Evolutionary conservation across 75 land plant species (phyloP).

Genomic region (Adiantum capillusveneris): DNA sequence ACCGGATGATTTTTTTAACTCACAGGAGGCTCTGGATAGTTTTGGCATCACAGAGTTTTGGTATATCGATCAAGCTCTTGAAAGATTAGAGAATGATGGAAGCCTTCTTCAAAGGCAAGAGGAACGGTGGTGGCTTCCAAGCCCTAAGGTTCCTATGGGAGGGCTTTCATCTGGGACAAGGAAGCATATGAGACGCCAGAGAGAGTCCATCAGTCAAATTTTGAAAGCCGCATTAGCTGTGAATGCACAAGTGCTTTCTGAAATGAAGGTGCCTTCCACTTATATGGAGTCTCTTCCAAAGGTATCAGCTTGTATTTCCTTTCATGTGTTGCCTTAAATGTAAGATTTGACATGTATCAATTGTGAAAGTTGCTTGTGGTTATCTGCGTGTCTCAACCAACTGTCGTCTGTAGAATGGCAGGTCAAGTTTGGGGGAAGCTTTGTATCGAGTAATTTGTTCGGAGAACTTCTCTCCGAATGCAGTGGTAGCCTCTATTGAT

Average conservation of each 20-base stretch:
- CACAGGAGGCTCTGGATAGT: conserved; percentile 39
- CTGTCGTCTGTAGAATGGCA: conserved; percentile 52
- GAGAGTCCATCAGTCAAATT: conserved; percentile 71
- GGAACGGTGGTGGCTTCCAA: conserved; percentile 82
- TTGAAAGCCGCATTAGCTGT: conserved; percentile 90
- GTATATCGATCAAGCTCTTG: conserved; percentile 12
- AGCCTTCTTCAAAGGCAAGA: too few species aligned
- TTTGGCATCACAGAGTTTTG: conserved; percentile 38
- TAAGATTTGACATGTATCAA: too few species aligned
- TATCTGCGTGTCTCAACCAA: too few species aligned
- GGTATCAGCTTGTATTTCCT: conserved; percentile 31
- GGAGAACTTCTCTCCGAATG: conserved; percentile 63
- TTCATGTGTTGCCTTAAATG: too few species aligned
- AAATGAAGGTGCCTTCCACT: conserved; percentile 85
- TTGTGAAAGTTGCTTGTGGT: too few species aligned
- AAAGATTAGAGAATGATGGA: too few species aligned
- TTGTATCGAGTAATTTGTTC: conserved; percentile 55
- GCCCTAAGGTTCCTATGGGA: conserved; percentile 51
- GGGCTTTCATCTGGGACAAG: conserved; percentile 64
- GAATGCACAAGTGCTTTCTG: conserved; percentile 72
- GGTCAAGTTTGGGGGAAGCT: conserved; percentile 63
- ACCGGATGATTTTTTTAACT: not conserved
- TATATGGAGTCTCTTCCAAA: conserved; percentile 81
- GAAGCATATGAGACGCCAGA: conserved; percentile 57
- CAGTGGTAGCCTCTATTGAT: conserved; percentile 51